A percentile compares a stretch with the other conserved stretches of the same genome.
phyloP scores from a whole-genome alignment of 495 filamentous ascomycete species.

The Penicillium silybi region DNA sequence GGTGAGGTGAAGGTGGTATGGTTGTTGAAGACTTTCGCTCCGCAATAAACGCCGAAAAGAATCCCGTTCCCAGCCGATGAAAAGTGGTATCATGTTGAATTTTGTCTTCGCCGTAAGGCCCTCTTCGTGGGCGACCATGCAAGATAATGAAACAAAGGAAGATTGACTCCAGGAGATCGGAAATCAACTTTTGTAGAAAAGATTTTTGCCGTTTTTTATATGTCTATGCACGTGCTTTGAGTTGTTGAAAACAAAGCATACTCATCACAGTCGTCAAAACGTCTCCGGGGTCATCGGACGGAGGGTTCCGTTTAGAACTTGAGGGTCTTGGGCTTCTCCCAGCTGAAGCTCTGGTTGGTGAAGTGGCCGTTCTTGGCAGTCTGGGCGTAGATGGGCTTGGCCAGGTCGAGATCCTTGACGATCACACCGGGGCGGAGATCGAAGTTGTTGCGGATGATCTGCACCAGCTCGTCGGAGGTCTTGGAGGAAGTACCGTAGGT shows the following conservation, averaged over 20 bases:
- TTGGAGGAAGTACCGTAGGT: conserved; percentile 66
- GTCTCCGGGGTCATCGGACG: conserved; percentile 19
- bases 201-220: conserved; percentile 17
- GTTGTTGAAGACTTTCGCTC: conserved; percentile 47
- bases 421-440: conserved; percentile 97
- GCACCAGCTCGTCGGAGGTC: conserved; percentile 84
- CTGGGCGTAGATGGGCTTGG: conserved; percentile 94
- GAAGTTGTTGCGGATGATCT: conserved; percentile 93
- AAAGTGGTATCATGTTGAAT: conserved; percentile 57
- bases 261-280: conserved; percentile 51
- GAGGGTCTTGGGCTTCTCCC: conserved; percentile 96
- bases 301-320: conserved; percentile 61
- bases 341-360: conserved; percentile 95
- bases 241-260: conserved; percentile 61
- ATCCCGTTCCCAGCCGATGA: conserved; percentile 45
- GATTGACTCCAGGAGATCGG: conserved; percentile 5
- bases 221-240: conserved; percentile 51
- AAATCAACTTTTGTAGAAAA: conserved; percentile 15
- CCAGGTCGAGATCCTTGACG: conserved; percentile 92
- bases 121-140: conserved; percentile 39
- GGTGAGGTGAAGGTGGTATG: conserved; percentile 15
- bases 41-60: conserved; percentile 43
- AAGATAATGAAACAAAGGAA: conserved; percentile 37
- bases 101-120: conserved; percentile 45
- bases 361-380: conserved; percentile 99